phyloP scores from a whole-genome alignment of 2,329 filamentous ascomycete genomes.

The Hymenoscyphus infarciens region DNA sequence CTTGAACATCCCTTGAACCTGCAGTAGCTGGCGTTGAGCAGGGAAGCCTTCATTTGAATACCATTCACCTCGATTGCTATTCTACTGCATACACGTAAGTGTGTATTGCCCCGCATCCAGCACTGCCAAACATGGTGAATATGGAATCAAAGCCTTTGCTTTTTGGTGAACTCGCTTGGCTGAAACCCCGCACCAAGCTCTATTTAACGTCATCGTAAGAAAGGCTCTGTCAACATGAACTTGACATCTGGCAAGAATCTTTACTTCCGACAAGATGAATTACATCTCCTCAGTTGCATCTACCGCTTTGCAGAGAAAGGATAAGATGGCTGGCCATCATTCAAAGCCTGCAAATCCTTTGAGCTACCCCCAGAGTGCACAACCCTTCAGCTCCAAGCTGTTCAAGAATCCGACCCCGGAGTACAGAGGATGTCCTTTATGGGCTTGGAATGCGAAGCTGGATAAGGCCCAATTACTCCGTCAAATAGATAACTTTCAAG shows the following conservation, averaged over 20 bases:
- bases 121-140: background rate
- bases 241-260: background rate
- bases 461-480: slow-evolving; percentile 31
- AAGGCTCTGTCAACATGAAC: background rate
- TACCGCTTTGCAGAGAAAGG: slow-evolving; percentile 6
- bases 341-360: slow-evolving; percentile 29
- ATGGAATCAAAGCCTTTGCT: no score
- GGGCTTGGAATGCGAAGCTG: slow-evolving; percentile 35
- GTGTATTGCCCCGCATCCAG: background rate
- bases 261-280: slow-evolving; percentile 12
- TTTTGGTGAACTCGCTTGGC: slow-evolving; percentile 6
- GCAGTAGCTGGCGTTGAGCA: no score
- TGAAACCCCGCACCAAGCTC: slow-evolving; percentile 6
- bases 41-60: no score
- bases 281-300: slow-evolving; percentile 16
- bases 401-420: slow-evolving; percentile 34
- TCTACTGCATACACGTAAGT: no score
- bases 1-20: no score
- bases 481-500: slow-evolving; percentile 34
- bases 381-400: slow-evolving; percentile 28
- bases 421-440: slow-evolving; percentile 35
- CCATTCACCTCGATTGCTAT: no score
- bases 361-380: slow-evolving; percentile 31
- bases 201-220: slow-evolving; percentile 10
- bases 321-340: slow-evolving; percentile 7